Evolutionary conservation across 352 stramenopile genomes (phyloP).

Genomic region (Pythium sp.): DNA sequence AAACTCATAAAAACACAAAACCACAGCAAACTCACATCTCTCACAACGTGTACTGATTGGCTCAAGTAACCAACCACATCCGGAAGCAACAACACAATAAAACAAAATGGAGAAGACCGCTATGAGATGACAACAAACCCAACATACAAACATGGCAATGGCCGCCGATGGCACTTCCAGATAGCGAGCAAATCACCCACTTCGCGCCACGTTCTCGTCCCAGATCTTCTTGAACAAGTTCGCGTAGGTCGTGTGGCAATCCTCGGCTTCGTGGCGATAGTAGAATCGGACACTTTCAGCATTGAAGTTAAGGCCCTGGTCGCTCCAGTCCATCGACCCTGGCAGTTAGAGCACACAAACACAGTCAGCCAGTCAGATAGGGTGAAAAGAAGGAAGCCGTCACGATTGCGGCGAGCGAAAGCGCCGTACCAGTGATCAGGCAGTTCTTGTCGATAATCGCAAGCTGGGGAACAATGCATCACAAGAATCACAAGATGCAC

Average conservation of each 20-base stretch:
- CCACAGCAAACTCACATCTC: neutral
- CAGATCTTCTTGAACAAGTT: neutral
- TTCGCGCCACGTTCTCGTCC: neutral
- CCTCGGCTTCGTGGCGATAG: neutral
- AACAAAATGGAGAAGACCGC: no score
- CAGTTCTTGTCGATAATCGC: neutral
- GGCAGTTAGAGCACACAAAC: neutral
- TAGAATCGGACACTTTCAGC: neutral
- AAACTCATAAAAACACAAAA: neutral
- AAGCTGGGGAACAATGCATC: neutral
- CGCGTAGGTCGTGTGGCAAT: neutral
- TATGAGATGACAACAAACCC: neutral
- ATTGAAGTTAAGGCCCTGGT: neutral
- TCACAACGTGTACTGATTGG: neutral
- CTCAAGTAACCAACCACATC: no score
- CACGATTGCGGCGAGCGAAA: neutral
- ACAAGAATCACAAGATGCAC: neutral
- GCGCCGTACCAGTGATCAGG: neutral
- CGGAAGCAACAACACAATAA: no score
- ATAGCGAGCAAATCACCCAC: neutral
- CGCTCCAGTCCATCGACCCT: neutral
- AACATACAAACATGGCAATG: neutral
- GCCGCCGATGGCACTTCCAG: neutral
- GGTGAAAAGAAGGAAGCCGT: neutral
- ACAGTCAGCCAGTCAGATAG: neutral